Conservation (phyloP, 257 asterid species). For the Solanum pimpinellifolium region DNA sequence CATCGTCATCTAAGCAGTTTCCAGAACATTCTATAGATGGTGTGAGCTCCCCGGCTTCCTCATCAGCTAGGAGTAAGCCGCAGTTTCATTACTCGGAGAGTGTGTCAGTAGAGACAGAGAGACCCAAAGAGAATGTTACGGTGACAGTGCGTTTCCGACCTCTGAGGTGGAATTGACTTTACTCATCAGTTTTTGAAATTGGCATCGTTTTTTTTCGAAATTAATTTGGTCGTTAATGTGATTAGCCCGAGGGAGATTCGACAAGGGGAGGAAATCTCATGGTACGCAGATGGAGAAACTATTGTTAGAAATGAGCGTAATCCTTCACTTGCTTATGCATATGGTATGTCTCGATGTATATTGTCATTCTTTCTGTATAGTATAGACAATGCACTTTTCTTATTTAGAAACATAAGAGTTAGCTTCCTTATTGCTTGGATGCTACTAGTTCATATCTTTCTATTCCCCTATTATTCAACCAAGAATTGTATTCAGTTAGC, state of each 20-base stretch:
- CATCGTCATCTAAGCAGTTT: conserved; percentile 70
- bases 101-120: conserved; percentile 27
- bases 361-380: background rate
- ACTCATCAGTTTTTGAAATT: background rate
- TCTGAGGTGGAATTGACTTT: conserved; percentile 48
- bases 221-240: conserved; percentile 5
- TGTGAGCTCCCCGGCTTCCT: conserved; percentile 82
- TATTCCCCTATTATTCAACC: background rate
- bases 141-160: conserved; percentile 98
- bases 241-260: conserved; percentile 91
- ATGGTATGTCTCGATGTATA: conserved; percentile 41
- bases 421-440: background rate
- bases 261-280: conserved; percentile 95
- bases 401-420: background rate
- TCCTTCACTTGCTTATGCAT: conserved; percentile 86
- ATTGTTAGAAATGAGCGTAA: conserved; percentile 89
- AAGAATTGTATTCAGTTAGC: background rate
- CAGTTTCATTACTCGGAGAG: conserved; percentile 39
- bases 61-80: conserved; percentile 68
- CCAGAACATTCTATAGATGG: conserved; percentile 58
- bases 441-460: background rate
- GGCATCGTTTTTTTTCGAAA: background rate
- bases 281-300: conserved; percentile 99
- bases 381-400: background rate
- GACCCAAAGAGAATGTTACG: conserved; percentile 84